A percentile compares a stretch with the other conserved stretches of the same genome.
These are phyloP conservation scores for Aspergillus aculeatinus DNA, from an alignment of 2,329 filamentous ascomycete species.

Conservation along the genomic window DNA sequence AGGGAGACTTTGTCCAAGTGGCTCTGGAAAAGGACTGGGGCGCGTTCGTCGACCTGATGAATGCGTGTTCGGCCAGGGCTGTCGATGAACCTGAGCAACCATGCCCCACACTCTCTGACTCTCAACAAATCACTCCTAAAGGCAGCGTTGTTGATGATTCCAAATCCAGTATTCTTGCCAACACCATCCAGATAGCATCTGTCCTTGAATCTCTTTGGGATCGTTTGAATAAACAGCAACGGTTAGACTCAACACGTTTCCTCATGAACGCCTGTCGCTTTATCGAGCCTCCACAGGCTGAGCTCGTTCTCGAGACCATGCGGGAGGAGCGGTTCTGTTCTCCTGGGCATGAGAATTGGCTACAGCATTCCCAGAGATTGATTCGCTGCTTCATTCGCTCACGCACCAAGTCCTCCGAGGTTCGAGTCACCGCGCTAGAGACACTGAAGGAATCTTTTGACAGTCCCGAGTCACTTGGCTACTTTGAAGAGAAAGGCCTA, in stretches of 20 bases:
- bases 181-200: slow-evolving; percentile 38
- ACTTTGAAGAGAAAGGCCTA: slow-evolving; percentile 35
- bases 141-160: slow-evolving; percentile 33
- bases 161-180: slow-evolving; percentile 39
- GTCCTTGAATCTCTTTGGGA: slow-evolving; percentile 40
- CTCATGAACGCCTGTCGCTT: slow-evolving; percentile 37
- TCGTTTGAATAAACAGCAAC: slow-evolving; percentile 36
- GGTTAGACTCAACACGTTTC: slow-evolving; percentile 36
- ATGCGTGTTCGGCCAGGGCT: slow-evolving; percentile 36
- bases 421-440: slow-evolving; percentile 41
- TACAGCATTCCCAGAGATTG: slow-evolving; percentile 34
- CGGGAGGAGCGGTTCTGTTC: slow-evolving; percentile 35
- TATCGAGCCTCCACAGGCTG: slow-evolving; percentile 40
- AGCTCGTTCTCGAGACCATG: slow-evolving; percentile 38
- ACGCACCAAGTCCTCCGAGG: slow-evolving; percentile 39
- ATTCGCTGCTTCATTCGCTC: slow-evolving; percentile 39
- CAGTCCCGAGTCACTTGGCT: slow-evolving; percentile 29
- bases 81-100: slow-evolving; percentile 29
- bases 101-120: slow-evolving; percentile 21
- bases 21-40: slow-evolving; percentile 35
- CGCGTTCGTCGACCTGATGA: slow-evolving; percentile 33
- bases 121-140: slow-evolving; percentile 27
- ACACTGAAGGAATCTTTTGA: slow-evolving; percentile 41
- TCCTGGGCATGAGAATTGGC: slow-evolving; percentile 35
- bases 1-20: slow-evolving; percentile 37